These are phyloP conservation scores for Maudiozyma barnettii DNA, from an alignment of 805 yeast species.

Conservation along the genomic window DNA sequence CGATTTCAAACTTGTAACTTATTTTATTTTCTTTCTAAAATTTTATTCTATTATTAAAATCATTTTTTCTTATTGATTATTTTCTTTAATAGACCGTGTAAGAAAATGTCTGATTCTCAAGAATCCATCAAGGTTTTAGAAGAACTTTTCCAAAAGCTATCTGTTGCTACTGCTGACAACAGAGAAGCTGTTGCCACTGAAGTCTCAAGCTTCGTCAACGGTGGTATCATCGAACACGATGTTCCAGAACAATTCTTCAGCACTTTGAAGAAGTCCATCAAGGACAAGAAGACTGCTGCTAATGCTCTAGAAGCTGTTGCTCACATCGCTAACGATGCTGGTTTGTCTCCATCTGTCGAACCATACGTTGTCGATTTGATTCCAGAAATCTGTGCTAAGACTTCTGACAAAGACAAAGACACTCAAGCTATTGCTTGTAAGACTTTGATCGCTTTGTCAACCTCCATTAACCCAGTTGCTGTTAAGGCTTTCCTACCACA, in stretches of 20 bases:
- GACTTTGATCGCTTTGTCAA: slow-evolving; percentile 70
- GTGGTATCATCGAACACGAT: slow-evolving; percentile 96
- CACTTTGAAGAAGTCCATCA: slow-evolving; percentile 64
- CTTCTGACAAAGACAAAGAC: slow-evolving; percentile 86
- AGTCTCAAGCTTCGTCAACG: slow-evolving; percentile 88
- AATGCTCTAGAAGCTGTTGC: slow-evolving; percentile 77
- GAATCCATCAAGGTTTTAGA: slow-evolving; percentile 64
- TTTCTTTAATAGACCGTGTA: slow-evolving; percentile 6
- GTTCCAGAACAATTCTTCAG: slow-evolving; percentile 84
- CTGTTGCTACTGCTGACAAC: slow-evolving; percentile 79
- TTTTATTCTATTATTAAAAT: not conserved
- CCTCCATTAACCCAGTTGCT: slow-evolving; percentile 83
- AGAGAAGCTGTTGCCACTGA: slow-evolving; percentile 79
- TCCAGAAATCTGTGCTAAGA: slow-evolving; percentile 57
- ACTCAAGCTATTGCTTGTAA: slow-evolving; percentile 63
- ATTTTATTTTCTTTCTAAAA: slow-evolving; percentile 1
- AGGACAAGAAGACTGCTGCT: slow-evolving; percentile 71
- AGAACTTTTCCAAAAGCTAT: slow-evolving; percentile 86
- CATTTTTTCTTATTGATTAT: slow-evolving; percentile 1
- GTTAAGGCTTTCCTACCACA: slow-evolving; percentile 84
- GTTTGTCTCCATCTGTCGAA: slow-evolving; percentile 86
- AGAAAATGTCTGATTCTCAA: slow-evolving; percentile 37
- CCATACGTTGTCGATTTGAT: slow-evolving; percentile 82
- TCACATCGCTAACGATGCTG: slow-evolving; percentile 75
- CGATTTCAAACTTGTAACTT: not conserved